A percentile compares a stretch with the other conserved stretches of the same genome.
Conservation (phyloP, 352 stramenopile species). For the Phytopythium helicoides region DNA sequence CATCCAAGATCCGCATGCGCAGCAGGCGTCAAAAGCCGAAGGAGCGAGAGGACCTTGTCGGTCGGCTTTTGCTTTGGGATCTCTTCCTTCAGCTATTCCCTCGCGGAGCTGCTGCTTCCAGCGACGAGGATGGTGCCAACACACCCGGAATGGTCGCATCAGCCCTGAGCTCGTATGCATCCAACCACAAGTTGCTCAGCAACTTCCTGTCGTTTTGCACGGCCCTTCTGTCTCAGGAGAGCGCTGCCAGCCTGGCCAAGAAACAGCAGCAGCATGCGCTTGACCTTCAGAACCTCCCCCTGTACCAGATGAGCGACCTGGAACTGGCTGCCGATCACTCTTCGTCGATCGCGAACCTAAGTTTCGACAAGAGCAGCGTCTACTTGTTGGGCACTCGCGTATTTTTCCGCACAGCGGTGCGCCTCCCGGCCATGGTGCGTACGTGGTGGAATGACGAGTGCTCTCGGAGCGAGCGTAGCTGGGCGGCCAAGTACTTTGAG, state of each 20-base stretch:
- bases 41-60: slow-evolving; percentile 52
- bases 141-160: slow-evolving; percentile 50
- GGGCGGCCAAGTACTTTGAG: slow-evolving; percentile 88
- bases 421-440: slow-evolving; percentile 83
- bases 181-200: slow-evolving; percentile 50
- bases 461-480: slow-evolving; percentile 70
- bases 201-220: slow-evolving; percentile 66
- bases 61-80: slow-evolving; percentile 73
- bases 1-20: slow-evolving; percentile 31
- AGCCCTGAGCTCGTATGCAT: slow-evolving; percentile 68
- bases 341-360: slow-evolving; percentile 14
- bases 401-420: slow-evolving; percentile 82
- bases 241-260: slow-evolving; percentile 6
- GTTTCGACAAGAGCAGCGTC: slow-evolving; percentile 36
- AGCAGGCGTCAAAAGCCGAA: slow-evolving; percentile 49
- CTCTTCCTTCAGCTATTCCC: slow-evolving; percentile 83
- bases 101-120: slow-evolving; percentile 14
- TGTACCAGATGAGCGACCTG: slow-evolving; percentile 48
- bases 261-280: slow-evolving; percentile 6
- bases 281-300: slow-evolving; percentile 43
- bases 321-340: slow-evolving; percentile 12
- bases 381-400: slow-evolving; percentile 57
- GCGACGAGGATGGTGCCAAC: slow-evolving; percentile 6
- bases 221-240: slow-evolving; percentile 62
- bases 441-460: slow-evolving; percentile 92